Evolutionary conservation across 2,329 filamentous ascomycete genomes (phyloP), one percentile per base, ranked within the genome.

Genomic region (Neonectria ditissima): DNA sequence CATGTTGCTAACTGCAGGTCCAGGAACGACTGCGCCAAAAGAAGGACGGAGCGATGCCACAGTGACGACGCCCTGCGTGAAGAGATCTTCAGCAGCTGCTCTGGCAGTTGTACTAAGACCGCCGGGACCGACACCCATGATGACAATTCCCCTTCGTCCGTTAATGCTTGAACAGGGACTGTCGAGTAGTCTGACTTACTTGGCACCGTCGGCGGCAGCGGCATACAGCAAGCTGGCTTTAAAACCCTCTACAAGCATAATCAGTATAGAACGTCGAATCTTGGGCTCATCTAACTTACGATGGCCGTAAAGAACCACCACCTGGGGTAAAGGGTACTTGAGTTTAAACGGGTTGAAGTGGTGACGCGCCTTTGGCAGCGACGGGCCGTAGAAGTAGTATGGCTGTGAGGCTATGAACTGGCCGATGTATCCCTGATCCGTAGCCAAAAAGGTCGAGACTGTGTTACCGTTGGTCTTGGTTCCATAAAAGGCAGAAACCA

Each of bases 391-490:
- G 22, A 41, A 53, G n/a, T 26, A 53, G 34, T 41, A 53, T 20
- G 50, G 50, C 50, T 53, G 50, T 53, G 34, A 32, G 50, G 50
- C 50, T 9, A 53, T 9, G 22, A 53, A 53, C 32, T 41, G 32
- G 20, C 50, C 50, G 16, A 53, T 41, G 13, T 53, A 41, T 18
- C 50, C 50, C 28, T 53, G 50, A 39, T 53, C 50, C 24, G 41
- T 22, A 5, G 50, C 50, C 18, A 41, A 28, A 14, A 53, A 53
- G 32, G 50, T 53, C 20, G 32, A 8, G 13, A n/a, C 32, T 3
- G 50, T 53, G 22, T 53, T 53, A 26, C 32, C 50, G 30, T 53
- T 53, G 50, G 50, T 53, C 50, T 53, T 53, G 4, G 50, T 53
- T 41, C 32, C 32, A 10, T 53, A 53, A 22, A 53, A 53, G 18